Evolutionary conservation across 192 early-diverging fungal genomes (phyloP).

Genomic region (Funneliformis geosporum): DNA sequence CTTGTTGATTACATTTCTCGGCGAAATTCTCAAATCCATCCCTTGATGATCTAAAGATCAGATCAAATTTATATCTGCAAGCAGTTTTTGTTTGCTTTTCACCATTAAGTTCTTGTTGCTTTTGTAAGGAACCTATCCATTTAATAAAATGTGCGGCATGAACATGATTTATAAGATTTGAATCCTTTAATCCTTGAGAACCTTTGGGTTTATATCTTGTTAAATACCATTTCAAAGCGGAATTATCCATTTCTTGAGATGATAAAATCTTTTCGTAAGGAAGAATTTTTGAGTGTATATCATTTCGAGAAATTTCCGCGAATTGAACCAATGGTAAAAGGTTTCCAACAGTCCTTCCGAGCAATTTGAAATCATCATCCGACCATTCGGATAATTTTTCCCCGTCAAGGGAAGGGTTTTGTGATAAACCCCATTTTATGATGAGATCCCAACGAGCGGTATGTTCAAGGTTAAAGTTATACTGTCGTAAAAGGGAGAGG

Average conservation of each 20-base stretch:
- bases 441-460: neutral
- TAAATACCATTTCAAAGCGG: constrained; percentile 24
- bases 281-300: constrained; percentile 16
- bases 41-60: neutral
- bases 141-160: constrained; percentile 14
- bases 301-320: constrained; percentile 18
- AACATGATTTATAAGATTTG: constrained; percentile 16
- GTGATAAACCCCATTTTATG: constrained; percentile 7
- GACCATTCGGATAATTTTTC: constrained; percentile 2
- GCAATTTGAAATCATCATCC: neutral
- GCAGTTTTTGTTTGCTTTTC: neutral
- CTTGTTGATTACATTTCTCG: constrained; percentile 13
- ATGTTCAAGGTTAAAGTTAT: neutral
- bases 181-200: constrained; percentile 8
- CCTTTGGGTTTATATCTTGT: neutral
- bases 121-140: constrained; percentile 1
- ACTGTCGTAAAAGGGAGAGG: neutral
- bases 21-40: neutral
- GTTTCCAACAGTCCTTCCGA: neutral
- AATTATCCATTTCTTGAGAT: constrained; percentile 17
- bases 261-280: constrained; percentile 16
- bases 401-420: neutral
- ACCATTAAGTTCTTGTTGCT: neutral
- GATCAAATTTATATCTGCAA: constrained; percentile 10
- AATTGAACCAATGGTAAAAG: constrained; percentile 15